phyloP scores from a whole-genome alignment of 352 stramenopile species.

The Phytophthora aleatoria region DNA sequence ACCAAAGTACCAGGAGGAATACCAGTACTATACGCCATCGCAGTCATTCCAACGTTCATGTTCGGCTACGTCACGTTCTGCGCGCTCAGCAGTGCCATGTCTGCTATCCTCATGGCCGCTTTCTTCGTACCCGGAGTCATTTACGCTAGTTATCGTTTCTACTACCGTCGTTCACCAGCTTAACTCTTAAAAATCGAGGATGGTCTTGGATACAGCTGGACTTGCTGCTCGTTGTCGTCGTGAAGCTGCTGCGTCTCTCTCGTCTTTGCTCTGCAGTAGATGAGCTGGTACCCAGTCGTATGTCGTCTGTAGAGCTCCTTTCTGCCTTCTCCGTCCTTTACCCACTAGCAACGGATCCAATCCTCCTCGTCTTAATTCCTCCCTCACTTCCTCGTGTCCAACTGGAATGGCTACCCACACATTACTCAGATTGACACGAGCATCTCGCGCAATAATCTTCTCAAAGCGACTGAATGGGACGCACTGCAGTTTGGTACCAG shows the following conservation, averaged over 20 bases:
- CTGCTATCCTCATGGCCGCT: slow-evolving; percentile 35
- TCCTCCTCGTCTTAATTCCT: slow-evolving; percentile 1
- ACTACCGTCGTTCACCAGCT: slow-evolving; percentile 15
- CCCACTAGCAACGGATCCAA: slow-evolving; percentile 28
- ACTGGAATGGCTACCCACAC: slow-evolving; percentile 70
- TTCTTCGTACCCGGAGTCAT: slow-evolving; percentile 49
- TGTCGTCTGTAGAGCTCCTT: slow-evolving; percentile 37
- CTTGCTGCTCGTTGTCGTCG: slow-evolving; percentile 22
- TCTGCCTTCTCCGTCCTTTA: slow-evolving; percentile 18
- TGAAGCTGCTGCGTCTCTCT: slow-evolving; percentile 16
- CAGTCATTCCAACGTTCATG: slow-evolving; percentile 45
- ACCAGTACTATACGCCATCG: slow-evolving; percentile 37
- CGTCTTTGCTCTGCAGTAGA: slow-evolving; percentile 41
- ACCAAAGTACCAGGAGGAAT: slow-evolving; percentile 57
- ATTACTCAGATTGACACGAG: slow-evolving; percentile 57
- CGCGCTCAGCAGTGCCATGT: slow-evolving; percentile 36
- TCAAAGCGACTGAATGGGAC: slow-evolving; percentile 57
- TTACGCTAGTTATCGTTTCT: slow-evolving; percentile 34
- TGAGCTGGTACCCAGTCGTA: slow-evolving; percentile 68
- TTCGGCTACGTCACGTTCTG: slow-evolving; percentile 60
- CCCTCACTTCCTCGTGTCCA: slow-evolving; percentile 18
- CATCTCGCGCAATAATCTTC: slow-evolving; percentile 43
- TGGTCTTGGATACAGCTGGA: slow-evolving; percentile 15
- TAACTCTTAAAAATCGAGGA: slow-evolving; percentile 23
- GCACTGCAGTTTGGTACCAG: slow-evolving; percentile 41